Evolutionary conservation across 495 filamentous ascomycete genomes (phyloP).

Genomic region (Penicillium pancosmium): DNA sequence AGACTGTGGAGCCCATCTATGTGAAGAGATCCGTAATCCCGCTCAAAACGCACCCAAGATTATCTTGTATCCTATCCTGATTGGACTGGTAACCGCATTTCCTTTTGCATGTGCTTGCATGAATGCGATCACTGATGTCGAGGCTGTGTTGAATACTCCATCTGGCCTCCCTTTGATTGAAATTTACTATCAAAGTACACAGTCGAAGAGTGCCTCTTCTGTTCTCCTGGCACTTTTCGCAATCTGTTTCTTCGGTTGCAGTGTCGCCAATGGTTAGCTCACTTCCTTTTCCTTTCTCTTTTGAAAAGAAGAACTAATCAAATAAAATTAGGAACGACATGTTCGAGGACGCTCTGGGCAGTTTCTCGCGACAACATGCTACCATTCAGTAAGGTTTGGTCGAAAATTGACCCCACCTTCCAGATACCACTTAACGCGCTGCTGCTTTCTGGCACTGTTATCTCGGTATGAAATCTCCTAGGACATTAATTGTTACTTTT

Average conservation of each 20-base stretch:
- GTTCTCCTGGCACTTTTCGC: slow-evolving; percentile 13
- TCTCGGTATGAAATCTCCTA: slow-evolving; percentile 7
- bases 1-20: slow-evolving; percentile 14
- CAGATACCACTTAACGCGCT: slow-evolving; percentile 14
- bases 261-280: slow-evolving; percentile 11
- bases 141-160: slow-evolving; percentile 12
- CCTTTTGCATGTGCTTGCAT: slow-evolving; percentile 14
- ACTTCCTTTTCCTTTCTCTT: background rate
- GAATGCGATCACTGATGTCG: slow-evolving; percentile 11
- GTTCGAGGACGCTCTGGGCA: slow-evolving; percentile 15
- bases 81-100: slow-evolving; percentile 8
- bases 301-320: background rate
- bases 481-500: background rate
- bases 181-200: slow-evolving; percentile 16
- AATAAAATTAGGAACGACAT: slow-evolving; percentile 5
- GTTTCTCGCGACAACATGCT: slow-evolving; percentile 9
- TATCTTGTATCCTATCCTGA: slow-evolving; percentile 11
- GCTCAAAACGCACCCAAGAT: slow-evolving; percentile 10
- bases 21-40: slow-evolving; percentile 13
- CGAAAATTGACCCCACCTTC: slow-evolving; percentile 1
- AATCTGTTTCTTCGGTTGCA: slow-evolving; percentile 16
- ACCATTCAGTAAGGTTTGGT: slow-evolving; percentile 11
- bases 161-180: slow-evolving; percentile 15
- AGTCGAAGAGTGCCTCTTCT: slow-evolving; percentile 10
- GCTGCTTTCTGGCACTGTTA: slow-evolving; percentile 3